Percentiles rank a stretch among this genome's conserved stretches.
phyloP scores from a whole-genome alignment of 768 basidiomycete genomes.

The Stropharia rugosoannulata region DNA sequence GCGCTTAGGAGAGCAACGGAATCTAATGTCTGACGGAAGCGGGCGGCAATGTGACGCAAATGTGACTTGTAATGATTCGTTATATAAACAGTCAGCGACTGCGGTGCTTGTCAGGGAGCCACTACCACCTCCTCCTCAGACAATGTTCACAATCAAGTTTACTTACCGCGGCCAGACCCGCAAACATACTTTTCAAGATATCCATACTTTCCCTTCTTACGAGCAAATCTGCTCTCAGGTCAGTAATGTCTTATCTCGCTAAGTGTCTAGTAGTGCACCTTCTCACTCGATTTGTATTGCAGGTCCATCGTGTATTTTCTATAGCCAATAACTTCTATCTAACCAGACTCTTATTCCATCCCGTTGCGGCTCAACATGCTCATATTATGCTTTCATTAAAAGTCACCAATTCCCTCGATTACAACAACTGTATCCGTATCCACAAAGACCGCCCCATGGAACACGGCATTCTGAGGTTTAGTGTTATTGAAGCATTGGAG shows the following conservation, averaged over 20 bases:
- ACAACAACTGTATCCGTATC: slow-evolving; percentile 45
- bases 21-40: neutral
- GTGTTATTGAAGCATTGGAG: slow-evolving; percentile 51
- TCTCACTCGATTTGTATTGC: slow-evolving; percentile 23
- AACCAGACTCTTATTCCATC: slow-evolving; percentile 69
- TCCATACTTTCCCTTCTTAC: slow-evolving; percentile 60
- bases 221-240: slow-evolving; percentile 65
- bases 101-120: slow-evolving; percentile 14
- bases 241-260: slow-evolving; percentile 20
- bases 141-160: slow-evolving; percentile 80
- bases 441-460: slow-evolving; percentile 53
- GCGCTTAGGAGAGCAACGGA: neutral
- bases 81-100: slow-evolving; percentile 18
- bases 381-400: slow-evolving; percentile 65
- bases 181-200: slow-evolving; percentile 56
- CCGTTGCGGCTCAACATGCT: slow-evolving; percentile 48
- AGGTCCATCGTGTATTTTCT: slow-evolving; percentile 75
- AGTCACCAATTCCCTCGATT: slow-evolving; percentile 59
- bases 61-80: slow-evolving; percentile 16
- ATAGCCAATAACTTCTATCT: slow-evolving; percentile 59
- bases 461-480: slow-evolving; percentile 62
- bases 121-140: slow-evolving; percentile 16
- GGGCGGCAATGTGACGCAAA: slow-evolving; percentile 18
- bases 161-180: slow-evolving; percentile 71
- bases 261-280: neutral